Evolutionary conservation across 805 yeast species (phyloP), one percentile per base, ranked within the genome.

Genomic region (Saccharomycopsis fodiens): DNA sequence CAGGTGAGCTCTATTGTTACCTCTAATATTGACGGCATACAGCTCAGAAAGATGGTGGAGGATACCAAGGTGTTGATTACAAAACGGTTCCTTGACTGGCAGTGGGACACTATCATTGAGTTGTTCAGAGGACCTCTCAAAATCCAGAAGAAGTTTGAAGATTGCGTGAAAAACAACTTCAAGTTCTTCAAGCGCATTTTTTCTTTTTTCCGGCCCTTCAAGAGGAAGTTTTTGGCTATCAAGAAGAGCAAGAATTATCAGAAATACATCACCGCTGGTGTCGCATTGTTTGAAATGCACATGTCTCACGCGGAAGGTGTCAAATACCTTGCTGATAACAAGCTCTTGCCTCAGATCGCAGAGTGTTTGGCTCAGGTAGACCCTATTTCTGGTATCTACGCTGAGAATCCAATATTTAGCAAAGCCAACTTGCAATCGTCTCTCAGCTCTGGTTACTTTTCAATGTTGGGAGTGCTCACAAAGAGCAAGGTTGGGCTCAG

Each of bases 171-270:
- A 54, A 80, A 82, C 2, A 87, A 97, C 1, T 35, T 23, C 30
- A 91, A 89, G 56, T 86, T 93, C 56, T 70, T 89, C 59, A 89
- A 91, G 58, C 66, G 96, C 46, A 60, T 93, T 21, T 61, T 89
- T 55, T 85, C 95, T 1, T 93, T 91, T 59, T 91, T 79, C 59
- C 70, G 97, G 44, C 98, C 99, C 0, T 83, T 89, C 65, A 89
- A 94, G 62, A 78, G 81, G 55, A 68, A 96, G 45, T 91, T 88
- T 61, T 69, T 84, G 5, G 64, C 68, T 22, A 62, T 78, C 39
- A 65, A 74, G 48, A 68, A 68, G 46, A 66, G 78, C 1, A 74
- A 71, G 46, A 62, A 68, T 27, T 72, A 81, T 20, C 71, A 69
- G 21, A 70, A 73, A 50, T 85, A 79, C 53, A 73, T 85, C 10